Evolutionary conservation across 345 rosid species (phyloP), one percentile per base, ranked within the genome.

Genomic region (Arabis hirsuta): DNA sequence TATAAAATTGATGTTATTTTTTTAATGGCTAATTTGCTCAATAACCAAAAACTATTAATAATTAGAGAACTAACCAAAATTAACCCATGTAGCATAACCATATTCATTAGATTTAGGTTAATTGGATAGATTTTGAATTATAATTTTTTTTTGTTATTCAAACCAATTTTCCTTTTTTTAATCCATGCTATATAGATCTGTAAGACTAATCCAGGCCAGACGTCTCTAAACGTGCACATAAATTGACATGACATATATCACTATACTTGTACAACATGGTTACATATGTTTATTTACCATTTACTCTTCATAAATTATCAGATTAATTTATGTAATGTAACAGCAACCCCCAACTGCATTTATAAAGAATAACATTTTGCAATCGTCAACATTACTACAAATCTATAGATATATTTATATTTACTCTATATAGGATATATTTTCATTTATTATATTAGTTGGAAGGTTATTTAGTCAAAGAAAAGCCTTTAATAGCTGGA

Each of bases 401-500:
- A 67, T 74, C 39, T 67, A 32, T 26, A 60, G 9, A 59, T 31
- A 9, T 66, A 19, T 50, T 27, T 72, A 24, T 54, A 11, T 55
- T 55, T 50, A 6, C 4, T 62, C 6, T 38, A 54, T 55, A 12
- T 13, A 65, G 46, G 8, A 66, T 45, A 65, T 48, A 4, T 59
- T 59, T 70, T 70, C 67, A 59, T 58, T 66, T 67, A 67, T 31
- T 74, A 74, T 51, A 52, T 67, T 60, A 32, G 78, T 59, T 74
- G 78, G 68, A 74, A 58, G 29, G 67, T 67, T 66, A 52, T 58
- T 66, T 58, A 74, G 73, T 74, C 78, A 74, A 67, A 74, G 73
- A 67, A 74, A 74, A 58, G 48, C 39, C 73, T 67, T 74, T 67
- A 74, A 24, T 74, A 52, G 69, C 73, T 53, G 50, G 57, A 53